Evolutionary conservation across 768 basidiomycete species (phyloP), one percentile per base, ranked within the genome.

Genomic region (Mycena olivaceomarginata): DNA sequence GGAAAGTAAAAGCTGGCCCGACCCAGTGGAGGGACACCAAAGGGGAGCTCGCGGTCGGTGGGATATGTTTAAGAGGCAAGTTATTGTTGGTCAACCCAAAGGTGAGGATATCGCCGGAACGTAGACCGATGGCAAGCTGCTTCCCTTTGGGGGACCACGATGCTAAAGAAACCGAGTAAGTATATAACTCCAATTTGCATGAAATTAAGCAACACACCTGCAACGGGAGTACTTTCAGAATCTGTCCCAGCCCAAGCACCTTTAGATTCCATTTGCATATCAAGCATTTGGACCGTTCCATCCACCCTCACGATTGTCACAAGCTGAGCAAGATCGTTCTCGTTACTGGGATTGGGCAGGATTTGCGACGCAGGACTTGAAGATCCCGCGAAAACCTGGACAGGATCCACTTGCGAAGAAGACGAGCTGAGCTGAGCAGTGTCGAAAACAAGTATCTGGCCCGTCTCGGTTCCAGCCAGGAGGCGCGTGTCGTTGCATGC

Each of bases 111-210:
- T 94, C 93, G 4, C 95, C 95, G 22, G 88, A 89, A 78, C 90
- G 90, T 18, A 96, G 85, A 31, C 94, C 96, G 62, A 97, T 90
- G 1, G 94, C 95, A 56, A 97, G 87, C 72, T 96, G 95, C 82
- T 95, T 97, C 60, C 95, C 96, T 83, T 95, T 96, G 2, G 95
- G 94, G 4, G 95, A 96, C 95, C 96, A 97, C 15, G 94, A 91
- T 11, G 94, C 96, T 96, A 13, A 68, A 60, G 68, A n/a, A 31
- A 11, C 48, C 48, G 16, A 63, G 68, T 46, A 78, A 74, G 79
- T 25, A n/a, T n/a, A n/a, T n/a, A 62, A 78, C 3, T 70, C 45
- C 60, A 68, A 62, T 45, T 0, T 4, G 7, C 40, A 43, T 67
- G 31, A 65, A 48, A 76, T 15, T 56, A 7, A 73, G 74, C 15